Conservation (phyloP, 108 stramenopile genomes). For the Aurantiochytrium sp. region DNA sequence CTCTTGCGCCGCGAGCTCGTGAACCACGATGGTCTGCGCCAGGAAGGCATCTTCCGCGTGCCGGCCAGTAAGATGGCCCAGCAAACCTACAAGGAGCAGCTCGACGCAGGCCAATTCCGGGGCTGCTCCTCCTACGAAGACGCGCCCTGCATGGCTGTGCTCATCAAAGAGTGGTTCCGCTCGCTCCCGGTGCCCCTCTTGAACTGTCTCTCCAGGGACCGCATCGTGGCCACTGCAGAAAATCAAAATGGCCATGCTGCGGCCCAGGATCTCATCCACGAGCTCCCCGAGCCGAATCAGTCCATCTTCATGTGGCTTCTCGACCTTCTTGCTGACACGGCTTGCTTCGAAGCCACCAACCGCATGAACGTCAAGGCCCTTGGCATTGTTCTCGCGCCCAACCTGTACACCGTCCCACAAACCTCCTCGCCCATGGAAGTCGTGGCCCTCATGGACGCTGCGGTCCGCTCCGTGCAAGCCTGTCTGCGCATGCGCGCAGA, state of each 20-base stretch:
- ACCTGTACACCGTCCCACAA: background rate
- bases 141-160: constrained; percentile 2
- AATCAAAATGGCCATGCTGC: background rate
- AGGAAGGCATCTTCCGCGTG: constrained; percentile 12
- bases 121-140: background rate
- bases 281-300: background rate
- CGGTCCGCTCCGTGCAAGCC: background rate
- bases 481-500: background rate
- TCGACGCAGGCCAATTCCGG: background rate
- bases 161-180: constrained; percentile 29
- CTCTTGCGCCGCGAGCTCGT: background rate
- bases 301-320: constrained; percentile 11
- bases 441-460: constrained; percentile 9
- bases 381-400: background rate
- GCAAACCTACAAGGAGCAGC: background rate
- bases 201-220: background rate
- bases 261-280: background rate
- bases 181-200: background rate
- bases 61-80: background rate
- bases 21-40: background rate
- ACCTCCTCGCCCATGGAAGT: background rate
- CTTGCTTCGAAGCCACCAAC: background rate
- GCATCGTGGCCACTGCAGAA: background rate
- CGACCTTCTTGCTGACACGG: background rate
- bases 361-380: background rate